These are phyloP conservation scores for Vaccinium vitisidaea DNA, from an alignment of 148 eudicot species.

Conservation along the genomic window DNA sequence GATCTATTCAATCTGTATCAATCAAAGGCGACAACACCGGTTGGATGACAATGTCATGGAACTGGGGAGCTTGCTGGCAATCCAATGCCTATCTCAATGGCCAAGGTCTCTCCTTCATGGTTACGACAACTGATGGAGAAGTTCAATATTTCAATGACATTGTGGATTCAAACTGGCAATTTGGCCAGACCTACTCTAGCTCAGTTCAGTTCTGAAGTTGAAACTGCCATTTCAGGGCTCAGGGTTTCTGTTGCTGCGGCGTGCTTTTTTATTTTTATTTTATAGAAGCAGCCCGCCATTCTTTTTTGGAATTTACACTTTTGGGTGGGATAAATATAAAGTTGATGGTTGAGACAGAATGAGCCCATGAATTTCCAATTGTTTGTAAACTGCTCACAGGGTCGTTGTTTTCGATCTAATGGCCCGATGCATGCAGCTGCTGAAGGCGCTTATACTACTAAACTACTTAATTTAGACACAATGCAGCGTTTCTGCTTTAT, in stretches of 20 bases:
- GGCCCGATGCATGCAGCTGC: constrained; percentile 54
- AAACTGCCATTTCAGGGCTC: background rate
- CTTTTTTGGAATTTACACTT: constrained; percentile 1
- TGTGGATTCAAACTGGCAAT: constrained; percentile 63
- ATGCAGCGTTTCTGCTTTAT: constrained; percentile 35
- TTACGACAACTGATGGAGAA: constrained; percentile 64
- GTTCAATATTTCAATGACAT: constrained; percentile 35
- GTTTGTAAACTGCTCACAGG: constrained; percentile 11
- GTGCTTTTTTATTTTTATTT: constrained; percentile 31
- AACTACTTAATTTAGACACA: constrained; percentile 7
- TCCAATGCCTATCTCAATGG: constrained; percentile 65
- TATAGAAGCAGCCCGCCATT: constrained; percentile 52
- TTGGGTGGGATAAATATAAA: background rate
- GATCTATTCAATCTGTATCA: constrained; percentile 61
- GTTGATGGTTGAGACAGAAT: constrained; percentile 15
- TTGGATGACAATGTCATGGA: constrained; percentile 80
- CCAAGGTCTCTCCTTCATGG: constrained; percentile 69
- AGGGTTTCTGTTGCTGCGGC: constrained; percentile 38
- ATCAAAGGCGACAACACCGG: constrained; percentile 64
- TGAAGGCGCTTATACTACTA: constrained; percentile 40
- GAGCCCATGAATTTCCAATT: constrained; percentile 13
- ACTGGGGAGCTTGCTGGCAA: constrained; percentile 98
- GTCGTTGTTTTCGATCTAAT: constrained; percentile 59
- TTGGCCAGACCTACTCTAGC: constrained; percentile 75
- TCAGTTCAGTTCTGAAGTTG: constrained; percentile 35